Base-by-base conservation (phyloP, 441 rosid species). In the Flueggea neowawraea region DNA sequence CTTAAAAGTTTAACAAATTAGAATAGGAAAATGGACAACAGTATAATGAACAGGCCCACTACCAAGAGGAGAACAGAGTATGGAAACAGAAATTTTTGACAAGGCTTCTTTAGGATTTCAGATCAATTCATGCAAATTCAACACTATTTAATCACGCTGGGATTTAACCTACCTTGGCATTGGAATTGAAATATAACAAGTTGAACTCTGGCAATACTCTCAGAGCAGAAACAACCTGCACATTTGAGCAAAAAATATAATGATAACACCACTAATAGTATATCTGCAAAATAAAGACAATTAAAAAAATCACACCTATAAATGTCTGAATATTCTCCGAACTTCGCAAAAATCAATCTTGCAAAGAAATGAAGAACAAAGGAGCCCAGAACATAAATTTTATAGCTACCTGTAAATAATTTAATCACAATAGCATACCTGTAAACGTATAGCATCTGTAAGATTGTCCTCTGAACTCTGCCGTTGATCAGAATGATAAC, bases 161-260 rank as follows among this genome's bases (percentile, higher is more conserved):
- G 5, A n/a, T 41, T 41, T 62, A 61, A 61, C 66, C 64, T 95
- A 89, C 99, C 99, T 89, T 88, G 54, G 95, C 92, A 75, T 67
- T 69, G 58, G 93, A 93, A 76, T 85, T 84, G 75, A 83, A 83
- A 75, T 70, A 81, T 58, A 95, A 67, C 81, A 95, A 75, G 81
- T 60, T 89, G 90, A 84, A 89, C 74, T 84, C 97, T 6, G 99
- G 99, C 62, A 78, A 61, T 62, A 91, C 85, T 76, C 82, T 79
- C 72, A 91, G 72, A 58, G 89, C 75, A 54, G 99, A 91, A 83
- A 95, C 95, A 69, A 95, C 85, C 99, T 95, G 97, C 88, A 81
- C 32, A 73, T 65, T 65, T 69, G 52, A 74, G 66, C 58, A 69
- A 52, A 61, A 50, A 58, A 68, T n/a, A 65, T 14, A 33, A 45